Percentiles rank a stretch among this genome's conserved stretches.
phyloP scores from a whole-genome alignment of 768 basidiomycete genomes.

The Trametes cinnabarina region DNA sequence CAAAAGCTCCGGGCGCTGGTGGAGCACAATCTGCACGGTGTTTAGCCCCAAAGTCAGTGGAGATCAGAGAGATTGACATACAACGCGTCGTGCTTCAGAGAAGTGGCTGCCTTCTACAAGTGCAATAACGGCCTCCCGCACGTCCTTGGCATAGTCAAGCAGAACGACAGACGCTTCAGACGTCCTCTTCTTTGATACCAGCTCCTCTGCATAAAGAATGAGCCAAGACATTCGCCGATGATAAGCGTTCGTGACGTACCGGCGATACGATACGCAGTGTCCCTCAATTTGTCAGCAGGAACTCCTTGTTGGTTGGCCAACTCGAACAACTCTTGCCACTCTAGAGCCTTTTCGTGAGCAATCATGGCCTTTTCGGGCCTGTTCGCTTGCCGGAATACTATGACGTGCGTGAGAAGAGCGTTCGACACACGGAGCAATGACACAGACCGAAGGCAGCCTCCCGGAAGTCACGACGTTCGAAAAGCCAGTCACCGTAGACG shows the following conservation, averaged over 20 bases:
- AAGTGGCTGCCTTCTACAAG: slow-evolving; percentile 81
- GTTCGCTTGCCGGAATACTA: slow-evolving; percentile 74
- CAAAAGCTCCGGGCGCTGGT: slow-evolving; percentile 57
- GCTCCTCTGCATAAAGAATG: slow-evolving; percentile 57
- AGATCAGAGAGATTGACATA: slow-evolving; percentile 35
- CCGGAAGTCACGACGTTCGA: slow-evolving; percentile 76
- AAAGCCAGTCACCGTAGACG: slow-evolving; percentile 84
- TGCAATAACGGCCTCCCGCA: slow-evolving; percentile 70
- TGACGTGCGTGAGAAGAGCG: background rate
- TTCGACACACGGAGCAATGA: no score
- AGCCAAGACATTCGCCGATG: background rate
- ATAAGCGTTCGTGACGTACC: slow-evolving; percentile 45
- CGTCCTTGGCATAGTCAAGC: slow-evolving; percentile 79
- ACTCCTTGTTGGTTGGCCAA: slow-evolving; percentile 57
- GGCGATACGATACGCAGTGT: slow-evolving; percentile 73
- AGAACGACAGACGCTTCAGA: slow-evolving; percentile 79
- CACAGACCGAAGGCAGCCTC: slow-evolving; percentile 77
- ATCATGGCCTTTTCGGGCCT: slow-evolving; percentile 73
- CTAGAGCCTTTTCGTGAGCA: slow-evolving; percentile 81
- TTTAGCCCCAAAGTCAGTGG: slow-evolving; percentile 5
- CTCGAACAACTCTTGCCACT: slow-evolving; percentile 92
- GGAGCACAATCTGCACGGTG: slow-evolving; percentile 51
- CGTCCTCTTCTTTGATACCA: slow-evolving; percentile 75
- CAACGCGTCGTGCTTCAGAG: slow-evolving; percentile 87
- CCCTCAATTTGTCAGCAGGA: slow-evolving; percentile 53